Base-by-base conservation (phyloP, 176 grass and related monocot species). In the Triticum aestivum region DNA sequence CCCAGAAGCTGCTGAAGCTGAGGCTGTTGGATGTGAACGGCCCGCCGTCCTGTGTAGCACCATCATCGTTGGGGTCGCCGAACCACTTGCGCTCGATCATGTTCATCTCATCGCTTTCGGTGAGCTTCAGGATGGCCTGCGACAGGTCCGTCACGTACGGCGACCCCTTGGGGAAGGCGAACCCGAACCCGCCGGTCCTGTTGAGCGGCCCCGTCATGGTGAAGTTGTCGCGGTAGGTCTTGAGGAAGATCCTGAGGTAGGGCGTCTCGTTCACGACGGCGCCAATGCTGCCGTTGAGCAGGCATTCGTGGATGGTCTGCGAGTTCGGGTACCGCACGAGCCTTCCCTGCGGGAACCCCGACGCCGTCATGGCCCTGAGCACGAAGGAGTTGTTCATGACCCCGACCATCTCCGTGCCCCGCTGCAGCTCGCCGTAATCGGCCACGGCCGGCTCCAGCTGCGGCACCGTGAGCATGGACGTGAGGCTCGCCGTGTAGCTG, bases 401-500 rank as follows among this genome's bases (percentile, higher is more conserved):
- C 9, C 96, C 96, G 2, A 95, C 91, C 18, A 24, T 79, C 23
- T 30, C 20, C 3, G 58, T 11, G 35, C 77, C 62, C 4, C 1
- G 61, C 78, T 39, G 61, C 34, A 98, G 91, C 14, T 79, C 86
- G 0, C 41, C 2, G 58, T 90, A 88, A 89, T 86, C 78, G 11
- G 6, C 29, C 17, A 86, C 65, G 15, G 75, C 52, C 10, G 96
- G 96, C 59, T 54, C 79, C 2, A 94, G 81, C 68, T 84, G 84
- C 56, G 84, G 85, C 66, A 94, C 94, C 2, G 94, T 97, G 68
- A 97, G 91, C 85, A 87, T 94, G 1, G 94, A 97, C 34, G 90
- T 94, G 87, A 97, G 86, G 86, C 92, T 97, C 3, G 94, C 94
- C 18, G 89, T 97, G 82, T 97, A 97, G 87, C 94, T 97, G 5